phyloP scores from a whole-genome alignment of 345 rosid species.

The Salix purpurea region DNA sequence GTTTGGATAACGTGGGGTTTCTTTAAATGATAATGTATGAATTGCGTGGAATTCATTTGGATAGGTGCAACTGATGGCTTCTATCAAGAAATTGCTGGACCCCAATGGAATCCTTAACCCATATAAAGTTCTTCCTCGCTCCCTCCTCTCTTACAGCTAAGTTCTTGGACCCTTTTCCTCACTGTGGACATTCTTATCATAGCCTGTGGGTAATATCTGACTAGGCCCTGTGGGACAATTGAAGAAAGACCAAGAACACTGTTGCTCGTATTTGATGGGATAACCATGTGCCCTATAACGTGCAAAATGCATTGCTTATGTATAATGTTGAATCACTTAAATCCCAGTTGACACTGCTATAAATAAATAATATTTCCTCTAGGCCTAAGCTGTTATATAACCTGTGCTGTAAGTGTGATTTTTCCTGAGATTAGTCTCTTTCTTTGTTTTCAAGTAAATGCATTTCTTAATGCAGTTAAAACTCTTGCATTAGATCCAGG shows the following conservation, averaged over 20 bases:
- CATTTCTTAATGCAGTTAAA: background rate
- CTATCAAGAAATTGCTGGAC: constrained; percentile 72
- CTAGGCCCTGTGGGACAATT: background rate
- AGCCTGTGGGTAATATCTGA: background rate
- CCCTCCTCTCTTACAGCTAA: constrained; percentile 12
- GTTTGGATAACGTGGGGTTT: background rate
- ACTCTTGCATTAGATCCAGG: too few species aligned
- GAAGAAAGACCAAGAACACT: background rate
- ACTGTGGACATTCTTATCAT: background rate
- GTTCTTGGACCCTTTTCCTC: background rate
- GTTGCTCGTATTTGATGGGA: background rate
- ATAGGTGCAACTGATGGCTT: constrained; percentile 74
- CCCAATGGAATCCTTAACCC: constrained; percentile 84
- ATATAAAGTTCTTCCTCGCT: constrained; percentile 75
- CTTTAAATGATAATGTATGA: constrained; percentile 9
- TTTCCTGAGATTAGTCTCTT: background rate
- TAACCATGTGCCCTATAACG: background rate
- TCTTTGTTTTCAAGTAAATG: too few species aligned
- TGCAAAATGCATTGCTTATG: background rate
- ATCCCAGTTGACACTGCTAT: background rate
- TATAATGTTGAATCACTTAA: background rate
- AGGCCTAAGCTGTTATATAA: background rate
- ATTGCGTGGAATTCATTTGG: constrained; percentile 6
- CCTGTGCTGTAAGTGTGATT: background rate
- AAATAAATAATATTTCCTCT: background rate